Evolutionary conservation across 768 basidiomycete genomes (phyloP).

Genomic region (Lactifluus volemus): DNA sequence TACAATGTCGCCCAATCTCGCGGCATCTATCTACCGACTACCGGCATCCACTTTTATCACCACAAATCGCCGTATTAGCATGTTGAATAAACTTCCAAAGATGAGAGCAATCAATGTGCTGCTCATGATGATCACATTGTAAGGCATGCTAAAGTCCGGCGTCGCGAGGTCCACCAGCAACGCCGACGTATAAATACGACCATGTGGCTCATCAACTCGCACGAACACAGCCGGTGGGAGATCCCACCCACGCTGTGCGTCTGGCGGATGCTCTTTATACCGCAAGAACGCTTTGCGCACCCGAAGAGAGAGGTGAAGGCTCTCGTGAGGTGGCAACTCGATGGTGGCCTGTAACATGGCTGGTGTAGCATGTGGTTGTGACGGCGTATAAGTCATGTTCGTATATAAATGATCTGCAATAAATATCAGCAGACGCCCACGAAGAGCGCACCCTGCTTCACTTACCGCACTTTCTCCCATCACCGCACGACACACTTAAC

Average conservation of each 20-base stretch:
- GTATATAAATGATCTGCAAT: constrained; percentile 52
- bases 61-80: constrained; percentile 76
- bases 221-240: constrained; percentile 78
- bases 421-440: not conserved
- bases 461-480: constrained; percentile 41
- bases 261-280: constrained; percentile 94
- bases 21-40: not conserved
- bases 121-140: constrained; percentile 97
- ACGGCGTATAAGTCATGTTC: constrained; percentile 56
- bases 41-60: constrained; percentile 30
- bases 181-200: constrained; percentile 67
- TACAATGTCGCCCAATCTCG: too few species aligned
- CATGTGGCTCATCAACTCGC: constrained; percentile 24
- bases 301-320: constrained; percentile 57
- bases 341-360: constrained; percentile 69
- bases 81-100: constrained; percentile 89
- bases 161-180: constrained; percentile 92
- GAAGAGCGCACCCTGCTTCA: not conserved
- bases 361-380: constrained; percentile 62
- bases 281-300: constrained; percentile 79
- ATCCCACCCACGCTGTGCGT: constrained; percentile 93
- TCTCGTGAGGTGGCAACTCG: constrained; percentile 58
- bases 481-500: constrained; percentile 37
- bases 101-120: constrained; percentile 86
- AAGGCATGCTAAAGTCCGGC: constrained; percentile 99